Conservation (phyloP, 352 stramenopile species). For the Phytophthora colocasiae region DNA sequence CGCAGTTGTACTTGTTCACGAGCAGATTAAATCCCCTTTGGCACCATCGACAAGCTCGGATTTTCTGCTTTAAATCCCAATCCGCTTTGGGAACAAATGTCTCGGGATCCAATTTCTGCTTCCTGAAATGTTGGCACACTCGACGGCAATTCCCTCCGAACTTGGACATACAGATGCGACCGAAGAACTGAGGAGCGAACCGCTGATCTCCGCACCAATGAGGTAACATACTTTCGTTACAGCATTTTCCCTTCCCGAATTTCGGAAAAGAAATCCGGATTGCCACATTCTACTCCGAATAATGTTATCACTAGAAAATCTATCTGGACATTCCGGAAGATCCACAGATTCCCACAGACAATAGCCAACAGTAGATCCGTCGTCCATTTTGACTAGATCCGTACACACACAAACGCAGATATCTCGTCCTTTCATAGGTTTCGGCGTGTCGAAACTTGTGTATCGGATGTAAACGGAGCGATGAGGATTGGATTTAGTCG, state of each 20-base stretch:
- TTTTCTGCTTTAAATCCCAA: slow-evolving; percentile 39
- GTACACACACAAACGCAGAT: slow-evolving; percentile 45
- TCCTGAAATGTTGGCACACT: slow-evolving; percentile 52
- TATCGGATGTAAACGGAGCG: slow-evolving; percentile 46
- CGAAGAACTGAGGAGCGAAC: slow-evolving; percentile 33
- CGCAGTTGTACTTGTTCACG: slow-evolving; percentile 40
- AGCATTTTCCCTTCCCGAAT: slow-evolving; percentile 38
- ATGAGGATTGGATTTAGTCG: slow-evolving; percentile 33
- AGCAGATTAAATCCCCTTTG: slow-evolving; percentile 35
- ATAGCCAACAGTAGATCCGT: slow-evolving; percentile 59
- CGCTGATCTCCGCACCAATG: slow-evolving; percentile 42
- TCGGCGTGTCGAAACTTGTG: slow-evolving; percentile 46
- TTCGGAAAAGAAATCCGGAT: slow-evolving; percentile 57
- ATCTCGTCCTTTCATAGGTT: slow-evolving; percentile 47
- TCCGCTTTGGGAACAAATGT: slow-evolving; percentile 38
- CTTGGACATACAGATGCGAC: slow-evolving; percentile 45
- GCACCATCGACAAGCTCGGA: slow-evolving; percentile 39
- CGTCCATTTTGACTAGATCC: slow-evolving; percentile 24
- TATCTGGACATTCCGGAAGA: slow-evolving; percentile 40
- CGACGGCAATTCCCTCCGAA: slow-evolving; percentile 52
- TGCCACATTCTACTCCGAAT: slow-evolving; percentile 48
- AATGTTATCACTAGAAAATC: slow-evolving; percentile 36
- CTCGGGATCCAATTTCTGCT: slow-evolving; percentile 37
- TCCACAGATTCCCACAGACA: slow-evolving; percentile 69
- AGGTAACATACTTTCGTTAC: slow-evolving; percentile 63